Conservation (phyloP, 352 stramenopile species). For the Peronospora belbahrii region DNA sequence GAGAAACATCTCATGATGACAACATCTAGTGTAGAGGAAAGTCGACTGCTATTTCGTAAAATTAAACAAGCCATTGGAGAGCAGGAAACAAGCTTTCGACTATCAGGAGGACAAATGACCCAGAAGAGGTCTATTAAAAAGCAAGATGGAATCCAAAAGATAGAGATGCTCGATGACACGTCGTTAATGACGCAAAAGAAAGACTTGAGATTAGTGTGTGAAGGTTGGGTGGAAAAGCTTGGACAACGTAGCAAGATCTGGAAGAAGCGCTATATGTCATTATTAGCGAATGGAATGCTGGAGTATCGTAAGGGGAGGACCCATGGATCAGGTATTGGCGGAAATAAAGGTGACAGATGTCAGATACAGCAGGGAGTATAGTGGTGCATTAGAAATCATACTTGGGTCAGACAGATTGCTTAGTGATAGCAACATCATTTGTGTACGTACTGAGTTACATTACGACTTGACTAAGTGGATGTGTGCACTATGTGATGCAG, state of each 20-base stretch:
- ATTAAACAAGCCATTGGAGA: constrained; percentile 39
- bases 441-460: constrained; percentile 35
- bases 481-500: constrained; percentile 33
- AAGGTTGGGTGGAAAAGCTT: constrained; percentile 61
- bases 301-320: constrained; percentile 56
- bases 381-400: constrained; percentile 36
- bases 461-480: constrained; percentile 51
- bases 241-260: constrained; percentile 38
- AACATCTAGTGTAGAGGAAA: constrained; percentile 41
- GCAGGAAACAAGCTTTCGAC: constrained; percentile 20
- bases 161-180: constrained; percentile 9
- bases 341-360: constrained; percentile 48
- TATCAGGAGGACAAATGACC: too few species aligned
- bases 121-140: neutral
- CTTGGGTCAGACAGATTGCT: constrained; percentile 40
- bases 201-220: constrained; percentile 21
- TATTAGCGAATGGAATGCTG: constrained; percentile 47
- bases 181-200: constrained; percentile 16
- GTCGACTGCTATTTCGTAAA: constrained; percentile 36
- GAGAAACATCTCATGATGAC: constrained; percentile 61
- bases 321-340: constrained; percentile 37
- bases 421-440: constrained; percentile 24
- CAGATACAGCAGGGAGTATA: constrained; percentile 27
- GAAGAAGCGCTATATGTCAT: constrained; percentile 55
- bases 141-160: constrained; percentile 6